Base-by-base conservation (phyloP, 1,284 basidiomycete species). In the Sphaerobolus stellatus region DNA sequence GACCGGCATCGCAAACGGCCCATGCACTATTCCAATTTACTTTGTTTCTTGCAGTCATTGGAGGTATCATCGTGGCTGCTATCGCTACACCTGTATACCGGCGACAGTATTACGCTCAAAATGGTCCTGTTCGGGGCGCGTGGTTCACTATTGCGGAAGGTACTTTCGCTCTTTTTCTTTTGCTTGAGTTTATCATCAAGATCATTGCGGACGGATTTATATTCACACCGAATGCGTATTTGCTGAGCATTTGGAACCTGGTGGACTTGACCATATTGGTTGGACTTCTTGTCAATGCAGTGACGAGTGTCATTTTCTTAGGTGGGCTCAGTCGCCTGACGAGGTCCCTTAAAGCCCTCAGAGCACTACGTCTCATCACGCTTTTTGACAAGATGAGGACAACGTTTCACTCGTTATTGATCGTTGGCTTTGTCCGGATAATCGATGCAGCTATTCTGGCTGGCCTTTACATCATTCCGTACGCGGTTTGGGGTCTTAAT, bases 401-500 rank as follows among this genome's bases (percentile, higher is more conserved):
- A 52, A 96, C 95, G 0, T 95, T 98, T 70, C 86, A 96, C 66
- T 86, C 86, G n/a, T 78, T 98, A 50, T 87, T 98, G 66, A 88
- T 98, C 56, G 90, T 91, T 2, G 96, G 95, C 4, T 88, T 88
- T 2, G 71, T 81, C 18, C 87, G 92, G 63, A 95, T 99, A 58
- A 62, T 97, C 52, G 94, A 98, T 62, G 96, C 96, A 0, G 92
- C 89, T 0, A 71, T 98, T 50, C 83, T 99, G n/a, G 93, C 95
- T 45, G 83, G 97, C 50, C 79, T 98, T 48, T 94, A 98, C 73
- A 88, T 98, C 80, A 92, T 99, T 60, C 96, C 96, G 0, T 98
- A 94, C 66, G 95, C 96, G 4, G 88, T 98, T 1, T 98, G 96
- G 95, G 96, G 94, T 5, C 82, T 94, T 56, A 98, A 96, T 64